Evolutionary conservation across 768 basidiomycete genomes (phyloP), one percentile per base, ranked within the genome.

Genomic region (Pleurotus ostreatus): DNA sequence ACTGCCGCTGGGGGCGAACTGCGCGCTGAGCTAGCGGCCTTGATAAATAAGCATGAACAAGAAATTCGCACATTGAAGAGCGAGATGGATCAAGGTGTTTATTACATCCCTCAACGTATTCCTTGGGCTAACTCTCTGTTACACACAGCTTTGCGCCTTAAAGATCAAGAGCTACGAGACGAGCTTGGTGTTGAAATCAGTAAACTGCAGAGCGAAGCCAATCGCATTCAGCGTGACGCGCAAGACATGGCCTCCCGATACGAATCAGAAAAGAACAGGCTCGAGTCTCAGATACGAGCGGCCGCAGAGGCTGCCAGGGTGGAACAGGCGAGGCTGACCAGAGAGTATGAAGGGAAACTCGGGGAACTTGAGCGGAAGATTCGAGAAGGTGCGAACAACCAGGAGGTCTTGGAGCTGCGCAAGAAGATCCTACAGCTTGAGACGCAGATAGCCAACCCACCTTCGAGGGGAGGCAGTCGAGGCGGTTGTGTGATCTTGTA

Each of bases 1-100:
- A 77, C 78, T 3, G 63, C 63, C 18, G 77, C 77, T 9, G 61
- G 46, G 4, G 11, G 40, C 16, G 58, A 54, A n/a, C 48, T 64
- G 4, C 52, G 38, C 25, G 40, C 16, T 25, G 57, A 55, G 38
- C 25, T 58, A 9, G 30, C 20, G 22, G 37, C 38, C 20, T 39
- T 39, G 20, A 20, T 40, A 34, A 9, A n/a, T 20, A 18, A 52
- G 40, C 13, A 52, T 13, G 16, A 23, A 7, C 12, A 18, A 37
- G 22, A 37, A 9, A 18, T 52, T 16, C 18, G 37, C 38, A 37
- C 38, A 22, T 34, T 52, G 13, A 15, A 30, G 4, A 20, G 12
- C 12, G 51, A 52, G 51, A 37, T 30, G 38, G 16, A 52, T 16
- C 20, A 18, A 25, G 15, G 16, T 16, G n/a, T 11, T 4, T 16